Percentiles rank a stretch among this genome's conserved stretches.
Conservation (phyloP, 1,284 basidiomycete species). For the Ganoderma resinaceum region DNA sequence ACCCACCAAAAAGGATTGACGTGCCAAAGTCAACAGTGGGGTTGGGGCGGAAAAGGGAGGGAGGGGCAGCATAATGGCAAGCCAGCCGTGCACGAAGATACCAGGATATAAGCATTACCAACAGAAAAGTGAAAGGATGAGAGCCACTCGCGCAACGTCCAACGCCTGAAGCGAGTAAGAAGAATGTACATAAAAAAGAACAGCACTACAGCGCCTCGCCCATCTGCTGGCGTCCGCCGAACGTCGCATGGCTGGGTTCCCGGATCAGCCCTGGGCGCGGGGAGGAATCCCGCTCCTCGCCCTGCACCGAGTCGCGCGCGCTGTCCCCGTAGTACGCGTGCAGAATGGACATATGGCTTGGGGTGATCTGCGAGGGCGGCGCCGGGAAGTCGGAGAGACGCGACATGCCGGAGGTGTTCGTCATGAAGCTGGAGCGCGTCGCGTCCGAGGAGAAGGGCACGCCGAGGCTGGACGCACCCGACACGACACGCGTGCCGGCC, state of each 20-base stretch:
- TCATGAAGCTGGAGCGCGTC: slow-evolving; percentile 70
- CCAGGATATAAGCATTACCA: not conserved
- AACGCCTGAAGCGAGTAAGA: not conserved
- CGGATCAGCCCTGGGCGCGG: slow-evolving; percentile 31
- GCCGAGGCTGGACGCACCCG: slow-evolving; percentile 45
- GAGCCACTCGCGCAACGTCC: not conserved
- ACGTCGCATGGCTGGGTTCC: slow-evolving; percentile 37
- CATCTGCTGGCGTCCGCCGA: slow-evolving; percentile 33
- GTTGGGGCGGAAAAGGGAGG: not conserved
- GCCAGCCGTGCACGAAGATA: not conserved
- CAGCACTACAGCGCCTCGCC: slow-evolving; percentile 38
- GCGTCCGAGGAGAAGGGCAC: slow-evolving; percentile 49
- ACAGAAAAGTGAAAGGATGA: not conserved
- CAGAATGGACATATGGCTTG: slow-evolving; percentile 33
- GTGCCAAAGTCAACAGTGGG: too few relatives aligned
- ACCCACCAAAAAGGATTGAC: slow-evolving; percentile 19
- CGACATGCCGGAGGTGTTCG: slow-evolving; percentile 62
- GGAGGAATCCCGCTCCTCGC: slow-evolving; percentile 17
- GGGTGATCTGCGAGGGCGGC: slow-evolving; percentile 50
- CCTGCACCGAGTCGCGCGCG: slow-evolving; percentile 19
- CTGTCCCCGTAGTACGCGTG: slow-evolving; percentile 33
- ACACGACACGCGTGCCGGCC: slow-evolving; percentile 28
- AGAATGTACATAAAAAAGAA: not conserved
- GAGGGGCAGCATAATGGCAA: slow-evolving; percentile 2
- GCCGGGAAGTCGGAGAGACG: slow-evolving; percentile 77